A percentile compares a stretch with the other conserved stretches of the same genome.
phyloP scores from a whole-genome alignment of 768 basidiomycete genomes.

The Collybia sp. region DNA sequence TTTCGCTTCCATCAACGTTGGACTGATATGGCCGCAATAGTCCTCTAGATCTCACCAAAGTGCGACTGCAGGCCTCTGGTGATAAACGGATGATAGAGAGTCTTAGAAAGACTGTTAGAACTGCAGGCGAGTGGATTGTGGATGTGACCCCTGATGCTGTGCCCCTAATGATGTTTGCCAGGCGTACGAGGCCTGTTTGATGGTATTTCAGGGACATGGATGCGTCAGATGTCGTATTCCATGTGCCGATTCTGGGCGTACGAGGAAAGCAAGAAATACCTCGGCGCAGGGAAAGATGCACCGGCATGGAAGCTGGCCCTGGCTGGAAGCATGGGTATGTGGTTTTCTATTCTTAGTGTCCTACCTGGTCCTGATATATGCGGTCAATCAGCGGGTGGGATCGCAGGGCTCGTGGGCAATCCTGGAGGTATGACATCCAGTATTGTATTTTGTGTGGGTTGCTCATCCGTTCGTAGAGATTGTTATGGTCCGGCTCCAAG shows the following conservation, averaged over 20 bases:
- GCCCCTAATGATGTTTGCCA: constrained; percentile 31
- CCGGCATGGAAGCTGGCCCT: constrained; percentile 78
- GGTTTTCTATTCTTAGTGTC: neutral
- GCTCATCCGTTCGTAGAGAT: constrained; percentile 47
- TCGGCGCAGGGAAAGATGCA: constrained; percentile 68
- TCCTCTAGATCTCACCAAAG: constrained; percentile 87
- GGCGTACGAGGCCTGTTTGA: constrained; percentile 74
- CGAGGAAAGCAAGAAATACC: constrained; percentile 81
- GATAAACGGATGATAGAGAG: constrained; percentile 89
- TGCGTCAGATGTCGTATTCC: constrained; percentile 92
- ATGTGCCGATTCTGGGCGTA: constrained; percentile 93
- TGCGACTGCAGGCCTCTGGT: constrained; percentile 85
- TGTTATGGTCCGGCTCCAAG: constrained; percentile 86
- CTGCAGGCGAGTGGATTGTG: constrained; percentile 50
- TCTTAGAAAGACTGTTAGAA: constrained; percentile 76
- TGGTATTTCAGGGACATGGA: constrained; percentile 83
- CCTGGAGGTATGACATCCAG: constrained; percentile 57
- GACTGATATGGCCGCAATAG: constrained; percentile 23
- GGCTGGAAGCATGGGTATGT: constrained; percentile 85
- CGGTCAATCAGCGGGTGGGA: constrained; percentile 60
- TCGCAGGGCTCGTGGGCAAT: constrained; percentile 87
- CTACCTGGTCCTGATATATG: constrained; percentile 6
- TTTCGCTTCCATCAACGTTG: neutral
- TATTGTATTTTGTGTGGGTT: neutral
- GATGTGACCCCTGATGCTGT: constrained; percentile 9